A percentile compares a stretch with the other conserved stretches of the same genome.
These are phyloP conservation scores for Diaporthe citriasiana DNA, from an alignment of 2,329 filamentous ascomycete genomes.

Conservation along the genomic window DNA sequence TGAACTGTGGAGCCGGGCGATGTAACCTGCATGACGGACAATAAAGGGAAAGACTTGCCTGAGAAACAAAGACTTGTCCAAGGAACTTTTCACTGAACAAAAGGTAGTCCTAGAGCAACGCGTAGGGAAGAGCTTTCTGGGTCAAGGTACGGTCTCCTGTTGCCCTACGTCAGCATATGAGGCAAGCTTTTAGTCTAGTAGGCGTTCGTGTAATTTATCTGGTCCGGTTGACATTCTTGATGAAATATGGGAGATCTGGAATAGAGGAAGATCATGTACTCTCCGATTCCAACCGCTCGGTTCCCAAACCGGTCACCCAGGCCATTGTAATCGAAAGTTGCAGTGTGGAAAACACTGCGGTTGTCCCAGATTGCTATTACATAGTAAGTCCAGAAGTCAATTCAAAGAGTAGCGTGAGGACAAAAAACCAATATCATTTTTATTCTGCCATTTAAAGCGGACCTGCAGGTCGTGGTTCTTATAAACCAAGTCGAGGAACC, in stretches of 20 bases:
- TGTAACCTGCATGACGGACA: too few species aligned
- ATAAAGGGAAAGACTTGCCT: too few species aligned
- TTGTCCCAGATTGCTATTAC: conserved; percentile 72
- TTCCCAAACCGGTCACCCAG: conserved; percentile 66
- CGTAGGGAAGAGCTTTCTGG: conserved; percentile 62
- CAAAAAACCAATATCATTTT: conserved; percentile 57
- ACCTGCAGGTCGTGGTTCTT: conserved; percentile 66
- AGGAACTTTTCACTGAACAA: conserved; percentile 11
- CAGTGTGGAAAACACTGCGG: conserved; percentile 69
- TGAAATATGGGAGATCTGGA: neutral
- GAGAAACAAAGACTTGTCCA: neutral
- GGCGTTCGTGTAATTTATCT: too few species aligned
- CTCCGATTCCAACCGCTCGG: conserved; percentile 68
- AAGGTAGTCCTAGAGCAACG: conserved; percentile 50
- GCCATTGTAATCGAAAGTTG: conserved; percentile 69
- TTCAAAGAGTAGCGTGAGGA: neutral
- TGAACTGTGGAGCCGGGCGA: neutral
- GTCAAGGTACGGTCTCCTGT: conserved; percentile 64
- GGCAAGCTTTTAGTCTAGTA: neutral
- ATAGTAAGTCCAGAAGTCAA: neutral
- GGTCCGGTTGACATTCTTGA: neutral
- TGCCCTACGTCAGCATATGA: neutral
- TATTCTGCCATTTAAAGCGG: conserved; percentile 60
- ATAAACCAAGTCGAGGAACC: conserved; percentile 57
- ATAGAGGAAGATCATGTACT: conserved; percentile 42